Conservation (phyloP, 306 rosid genomes). For the Senna siamea region DNA sequence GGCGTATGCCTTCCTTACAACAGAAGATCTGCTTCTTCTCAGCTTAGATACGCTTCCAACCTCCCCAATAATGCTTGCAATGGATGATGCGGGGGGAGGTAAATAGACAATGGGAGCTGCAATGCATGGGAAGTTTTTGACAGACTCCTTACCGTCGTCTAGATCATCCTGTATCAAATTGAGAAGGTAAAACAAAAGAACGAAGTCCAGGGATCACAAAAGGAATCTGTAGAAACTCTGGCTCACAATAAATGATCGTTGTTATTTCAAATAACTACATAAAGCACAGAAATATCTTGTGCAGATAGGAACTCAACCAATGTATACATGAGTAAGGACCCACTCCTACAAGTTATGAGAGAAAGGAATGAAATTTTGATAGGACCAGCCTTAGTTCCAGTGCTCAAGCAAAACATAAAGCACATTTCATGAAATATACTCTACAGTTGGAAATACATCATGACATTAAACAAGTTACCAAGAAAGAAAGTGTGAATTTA, state of each 20-base stretch:
- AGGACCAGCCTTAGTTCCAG: too few species aligned
- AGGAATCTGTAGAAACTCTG: neutral
- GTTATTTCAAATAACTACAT: neutral
- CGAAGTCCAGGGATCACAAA: neutral
- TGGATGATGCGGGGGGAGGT: conserved; percentile 57
- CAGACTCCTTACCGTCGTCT: conserved; percentile 47
- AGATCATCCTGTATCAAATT: conserved; percentile 50
- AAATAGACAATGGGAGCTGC: conserved; percentile 59
- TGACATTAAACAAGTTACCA: neutral
- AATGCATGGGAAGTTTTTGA: conserved; percentile 57
- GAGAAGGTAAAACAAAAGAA: neutral
- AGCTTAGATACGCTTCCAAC: conserved; percentile 57
- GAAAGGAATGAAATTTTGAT: too few species aligned
- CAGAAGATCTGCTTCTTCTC: conserved; percentile 69
- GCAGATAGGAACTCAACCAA: neutral
- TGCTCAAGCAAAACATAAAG: too few species aligned
- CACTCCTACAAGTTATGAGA: neutral
- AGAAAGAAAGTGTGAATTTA: neutral
- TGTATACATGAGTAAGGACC: neutral
- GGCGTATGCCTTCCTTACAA: conserved; percentile 63
- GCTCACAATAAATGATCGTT: neutral
- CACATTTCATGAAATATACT: too few species aligned
- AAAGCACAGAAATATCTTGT: neutral
- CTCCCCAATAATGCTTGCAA: conserved; percentile 58
- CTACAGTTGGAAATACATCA: neutral